phyloP scores from a whole-genome alignment of 2,329 filamentous ascomycete genomes.

The Aspergillus tubingensis region DNA sequence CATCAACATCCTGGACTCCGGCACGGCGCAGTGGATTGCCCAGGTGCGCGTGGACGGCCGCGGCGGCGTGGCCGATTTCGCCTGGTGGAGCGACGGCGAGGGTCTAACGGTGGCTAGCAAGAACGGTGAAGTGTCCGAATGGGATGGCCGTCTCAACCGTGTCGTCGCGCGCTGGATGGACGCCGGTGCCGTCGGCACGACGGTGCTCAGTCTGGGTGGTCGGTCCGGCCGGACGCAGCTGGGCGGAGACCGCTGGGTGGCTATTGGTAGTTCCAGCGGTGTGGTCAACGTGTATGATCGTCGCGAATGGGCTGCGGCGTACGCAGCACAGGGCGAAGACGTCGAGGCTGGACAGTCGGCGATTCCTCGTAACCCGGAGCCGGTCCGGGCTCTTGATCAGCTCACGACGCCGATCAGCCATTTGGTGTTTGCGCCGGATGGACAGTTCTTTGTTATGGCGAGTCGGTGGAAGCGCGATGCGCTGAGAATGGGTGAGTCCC shows the following conservation, averaged over 20 bases:
- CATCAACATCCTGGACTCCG: constrained; percentile 79
- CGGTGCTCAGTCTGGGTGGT: constrained; percentile 73
- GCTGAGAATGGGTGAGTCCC: constrained; percentile 61
- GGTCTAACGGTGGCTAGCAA: constrained; percentile 82
- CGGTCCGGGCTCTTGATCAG: constrained; percentile 75
- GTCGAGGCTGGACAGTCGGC: constrained; percentile 30
- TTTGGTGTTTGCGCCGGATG: constrained; percentile 81
- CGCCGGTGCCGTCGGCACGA: constrained; percentile 83
- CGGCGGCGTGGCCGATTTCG: constrained; percentile 84
- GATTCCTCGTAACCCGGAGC: constrained; percentile 69
- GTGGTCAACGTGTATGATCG: constrained; percentile 95
- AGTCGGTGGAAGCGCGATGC: constrained; percentile 88
- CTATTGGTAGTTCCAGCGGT: constrained; percentile 80
- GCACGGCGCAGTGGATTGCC: constrained; percentile 82
- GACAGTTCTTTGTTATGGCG: constrained; percentile 83
- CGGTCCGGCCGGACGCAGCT: constrained; percentile 41
- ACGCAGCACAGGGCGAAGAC: constrained; percentile 27
- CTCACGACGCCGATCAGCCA: constrained; percentile 82
- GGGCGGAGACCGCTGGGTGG: constrained; percentile 85
- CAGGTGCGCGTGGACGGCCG: constrained; percentile 79
- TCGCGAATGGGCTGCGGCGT: constrained; percentile 56
- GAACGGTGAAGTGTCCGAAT: constrained; percentile 89
- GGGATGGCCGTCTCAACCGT: constrained; percentile 67
- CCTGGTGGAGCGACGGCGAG: constrained; percentile 84
- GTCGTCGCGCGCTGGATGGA: constrained; percentile 85